phyloP scores from a whole-genome alignment of 2,329 filamentous ascomycete genomes.

The Claviceps digitariae region DNA sequence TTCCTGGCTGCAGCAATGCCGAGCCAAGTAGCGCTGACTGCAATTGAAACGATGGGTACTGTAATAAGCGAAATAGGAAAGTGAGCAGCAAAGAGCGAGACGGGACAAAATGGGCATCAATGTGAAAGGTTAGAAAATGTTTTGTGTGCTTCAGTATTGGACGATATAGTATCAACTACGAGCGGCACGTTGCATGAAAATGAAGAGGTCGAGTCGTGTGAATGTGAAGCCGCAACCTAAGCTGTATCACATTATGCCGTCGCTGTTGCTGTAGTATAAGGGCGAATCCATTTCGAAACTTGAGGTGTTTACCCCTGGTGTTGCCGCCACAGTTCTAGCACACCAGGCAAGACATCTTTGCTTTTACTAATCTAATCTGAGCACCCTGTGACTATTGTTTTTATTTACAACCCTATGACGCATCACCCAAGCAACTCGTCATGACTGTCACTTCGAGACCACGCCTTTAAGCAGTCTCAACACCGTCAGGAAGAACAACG shows the following conservation, averaged over 20 bases:
- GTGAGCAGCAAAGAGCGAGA: neutral
- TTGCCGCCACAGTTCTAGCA: too few relatives aligned
- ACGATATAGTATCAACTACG: constrained; percentile 1
- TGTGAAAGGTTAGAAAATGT: constrained; percentile 4
- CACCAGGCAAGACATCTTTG: too few relatives aligned
- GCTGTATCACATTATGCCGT: neutral
- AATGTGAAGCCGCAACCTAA: neutral
- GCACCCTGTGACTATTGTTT: too few relatives aligned
- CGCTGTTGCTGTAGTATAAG: too few relatives aligned
- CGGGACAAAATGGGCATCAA: neutral
- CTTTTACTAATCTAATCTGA: too few relatives aligned
- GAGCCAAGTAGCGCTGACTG: neutral
- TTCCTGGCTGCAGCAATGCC: neutral
- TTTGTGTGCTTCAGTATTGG: neutral
- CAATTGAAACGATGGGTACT: neutral
- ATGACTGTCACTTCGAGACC: too few relatives aligned
- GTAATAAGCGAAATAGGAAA: neutral
- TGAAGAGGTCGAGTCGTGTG: neutral
- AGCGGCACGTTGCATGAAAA: neutral
- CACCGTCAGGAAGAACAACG: too few relatives aligned
- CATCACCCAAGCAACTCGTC: too few relatives aligned
- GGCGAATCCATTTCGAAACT: neutral
- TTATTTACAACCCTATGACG: too few relatives aligned
- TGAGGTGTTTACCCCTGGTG: too few relatives aligned
- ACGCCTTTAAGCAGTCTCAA: too few relatives aligned